These are phyloP conservation scores for Rhizophora apiculata DNA, from an alignment of 345 rosid species.

Conservation along the genomic window DNA sequence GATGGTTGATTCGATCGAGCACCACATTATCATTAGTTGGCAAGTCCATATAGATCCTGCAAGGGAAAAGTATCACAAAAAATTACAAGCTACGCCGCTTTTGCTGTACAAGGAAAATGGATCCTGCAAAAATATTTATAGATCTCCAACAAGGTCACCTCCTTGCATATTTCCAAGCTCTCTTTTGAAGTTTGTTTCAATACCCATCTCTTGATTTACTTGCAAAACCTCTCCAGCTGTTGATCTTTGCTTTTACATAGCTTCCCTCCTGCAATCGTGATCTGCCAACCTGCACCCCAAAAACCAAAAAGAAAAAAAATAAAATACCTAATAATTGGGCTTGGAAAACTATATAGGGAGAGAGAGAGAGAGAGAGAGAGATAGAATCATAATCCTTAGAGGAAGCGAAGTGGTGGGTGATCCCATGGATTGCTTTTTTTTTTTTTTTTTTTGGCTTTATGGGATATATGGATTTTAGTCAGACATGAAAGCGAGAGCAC, in stretches of 20 bases:
- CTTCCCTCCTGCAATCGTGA: conserved; percentile 52
- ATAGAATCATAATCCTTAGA: conserved; percentile 33
- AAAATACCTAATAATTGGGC: neutral
- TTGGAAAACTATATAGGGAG: neutral
- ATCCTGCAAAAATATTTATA: conserved; percentile 32
- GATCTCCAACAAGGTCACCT: conserved; percentile 35
- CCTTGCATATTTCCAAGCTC: conserved; percentile 8
- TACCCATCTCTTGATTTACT: conserved; percentile 29
- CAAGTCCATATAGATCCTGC: neutral
- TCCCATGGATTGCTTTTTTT: conserved; percentile 30
- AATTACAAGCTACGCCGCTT: conserved; percentile 36
- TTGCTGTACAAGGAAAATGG: conserved; percentile 32
- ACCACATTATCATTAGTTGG: too few species aligned
- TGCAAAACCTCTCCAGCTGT: conserved; percentile 8
- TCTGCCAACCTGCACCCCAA: conserved; percentile 45
- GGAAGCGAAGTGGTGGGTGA: conserved; percentile 30
- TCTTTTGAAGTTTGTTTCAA: conserved; percentile 16
- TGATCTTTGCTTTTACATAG: conserved; percentile 34
- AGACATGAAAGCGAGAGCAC: neutral
- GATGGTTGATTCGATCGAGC: too few species aligned
- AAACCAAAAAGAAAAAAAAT: neutral
- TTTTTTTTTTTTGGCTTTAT: neutral
- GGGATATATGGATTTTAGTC: neutral
- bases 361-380: neutral
- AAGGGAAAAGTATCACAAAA: neutral